A percentile compares a stretch with the other conserved stretches of the same genome.
phyloP scores from a whole-genome alignment of 73 alveolate genomes.

The Paramecium sexaurelia region DNA sequence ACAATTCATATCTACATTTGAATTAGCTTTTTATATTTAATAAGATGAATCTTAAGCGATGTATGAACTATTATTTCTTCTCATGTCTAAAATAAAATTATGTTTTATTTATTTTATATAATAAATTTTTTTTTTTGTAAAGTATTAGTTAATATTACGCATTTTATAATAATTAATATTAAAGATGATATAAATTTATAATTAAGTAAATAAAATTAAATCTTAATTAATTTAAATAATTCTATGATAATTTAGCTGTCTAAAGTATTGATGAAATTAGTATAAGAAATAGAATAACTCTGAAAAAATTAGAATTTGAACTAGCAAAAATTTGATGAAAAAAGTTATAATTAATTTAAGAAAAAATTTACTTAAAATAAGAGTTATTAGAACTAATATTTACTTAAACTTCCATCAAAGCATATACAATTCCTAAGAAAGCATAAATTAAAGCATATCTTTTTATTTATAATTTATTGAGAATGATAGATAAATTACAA shows the following conservation, averaged over 20 bases:
- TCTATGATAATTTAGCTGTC: too few species aligned
- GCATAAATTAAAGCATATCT: slow-evolving; percentile 23
- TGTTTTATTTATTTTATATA: neutral
- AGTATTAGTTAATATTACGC: neutral
- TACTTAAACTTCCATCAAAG: neutral
- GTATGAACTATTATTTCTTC: neutral
- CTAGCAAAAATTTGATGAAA: neutral
- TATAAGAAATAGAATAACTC: neutral
- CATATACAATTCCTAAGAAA: neutral
- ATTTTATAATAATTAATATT: neutral
- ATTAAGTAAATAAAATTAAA: neutral
- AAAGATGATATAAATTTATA: neutral
- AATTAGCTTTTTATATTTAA: neutral
- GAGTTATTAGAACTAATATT: neutral
- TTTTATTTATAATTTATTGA: neutral
- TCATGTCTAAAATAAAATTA: neutral
- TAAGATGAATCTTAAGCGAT: neutral
- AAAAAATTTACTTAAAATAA: slow-evolving; percentile 6
- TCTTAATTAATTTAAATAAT: neutral
- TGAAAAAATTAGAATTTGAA: neutral
- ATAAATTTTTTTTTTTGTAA: neutral
- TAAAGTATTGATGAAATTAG: neutral
- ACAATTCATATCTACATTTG: neutral
- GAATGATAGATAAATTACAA: neutral
- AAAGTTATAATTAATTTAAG: neutral